These are phyloP conservation scores for Lodderomyces oxycetoniae DNA, from an alignment of 1,139 yeast species.

Conservation along the genomic window DNA sequence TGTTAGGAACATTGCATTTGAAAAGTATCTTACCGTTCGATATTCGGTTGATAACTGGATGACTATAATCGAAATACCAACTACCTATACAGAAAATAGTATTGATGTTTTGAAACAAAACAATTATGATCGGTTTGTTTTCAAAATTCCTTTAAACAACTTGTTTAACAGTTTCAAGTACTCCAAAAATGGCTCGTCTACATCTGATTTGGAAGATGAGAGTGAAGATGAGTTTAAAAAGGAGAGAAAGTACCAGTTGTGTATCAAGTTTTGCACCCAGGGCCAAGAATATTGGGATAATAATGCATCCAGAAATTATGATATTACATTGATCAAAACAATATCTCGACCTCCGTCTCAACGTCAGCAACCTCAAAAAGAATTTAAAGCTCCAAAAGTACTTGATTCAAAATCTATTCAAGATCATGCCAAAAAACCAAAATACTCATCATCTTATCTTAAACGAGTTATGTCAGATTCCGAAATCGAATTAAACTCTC, in stretches of 20 bases:
- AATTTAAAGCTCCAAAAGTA: background rate
- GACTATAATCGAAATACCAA: constrained; percentile 65
- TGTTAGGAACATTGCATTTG: constrained; percentile 63
- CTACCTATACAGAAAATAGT: constrained; percentile 56
- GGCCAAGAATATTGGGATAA: constrained; percentile 74
- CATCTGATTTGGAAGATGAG: constrained; percentile 10
- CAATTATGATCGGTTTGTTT: constrained; percentile 55
- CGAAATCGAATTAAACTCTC: constrained; percentile 14
- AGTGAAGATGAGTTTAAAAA: constrained; percentile 4
- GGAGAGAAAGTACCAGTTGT: constrained; percentile 38
- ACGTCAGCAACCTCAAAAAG: constrained; percentile 1
- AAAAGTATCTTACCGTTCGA: constrained; percentile 58
- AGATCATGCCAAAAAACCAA: constrained; percentile 27
- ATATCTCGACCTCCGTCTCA: background rate
- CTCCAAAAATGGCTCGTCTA: constrained; percentile 8
- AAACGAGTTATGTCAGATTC: constrained; percentile 35
- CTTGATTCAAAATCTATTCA: constrained; percentile 13
- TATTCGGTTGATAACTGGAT: constrained; percentile 72
- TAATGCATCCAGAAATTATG: constrained; percentile 56
- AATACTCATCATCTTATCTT: constrained; percentile 37
- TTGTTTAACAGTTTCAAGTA: constrained; percentile 30
- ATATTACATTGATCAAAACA: constrained; percentile 39
- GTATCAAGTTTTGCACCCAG: constrained; percentile 53
- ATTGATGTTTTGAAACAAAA: constrained; percentile 49
- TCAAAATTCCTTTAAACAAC: constrained; percentile 45